Evolutionary conservation across 257 asterid species (phyloP), one percentile per base, ranked within the genome.

Genomic region (Gentiana dahurica): DNA sequence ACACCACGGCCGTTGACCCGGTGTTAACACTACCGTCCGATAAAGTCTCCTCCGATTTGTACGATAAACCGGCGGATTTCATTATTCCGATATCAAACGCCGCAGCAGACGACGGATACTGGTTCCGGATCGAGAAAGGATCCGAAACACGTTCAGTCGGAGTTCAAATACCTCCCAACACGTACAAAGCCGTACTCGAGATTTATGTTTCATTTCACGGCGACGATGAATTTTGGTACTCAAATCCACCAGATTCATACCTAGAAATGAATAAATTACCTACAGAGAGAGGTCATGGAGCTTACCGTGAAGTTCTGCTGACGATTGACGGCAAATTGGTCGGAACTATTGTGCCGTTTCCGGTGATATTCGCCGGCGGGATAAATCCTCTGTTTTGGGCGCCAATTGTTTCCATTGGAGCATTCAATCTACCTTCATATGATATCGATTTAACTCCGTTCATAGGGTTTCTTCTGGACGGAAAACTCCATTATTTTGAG

Each of bases 171-270:
- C 96, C 96, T 1, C 15, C 9, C 37, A 83, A 81, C 65, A 63
- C 96, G 0, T 87, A 78, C 69, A 83, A 77, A 69, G 95, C 95
- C 12, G 86, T 83, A 60, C 53, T 91, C 46, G 96, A 91, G 75
- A 68, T 91, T 57, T 87, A 79, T 49, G 80, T 77, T 37, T 87
- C 98, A 35, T 78, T 57, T 49, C 98, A 91, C 15, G 94, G 93
- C 2, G 39, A 81, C 34, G 98, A 91, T 44, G 98, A 91, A 73
- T 77, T 82, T 44, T 91, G 98, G 98, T 87, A 82, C 87, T 64
- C 94, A 0, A 87, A 91, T 66, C 95, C 96, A 1, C 87, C 98
- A 0, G 87, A 87, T 75, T 56, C 71, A n/a, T 87, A 90, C 71
- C 63, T 81, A 38, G 71, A 72, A 24, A 38, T 51, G 46, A 84